phyloP scores from a whole-genome alignment of 495 filamentous ascomycete genomes.

The Penicillium arizonense region DNA sequence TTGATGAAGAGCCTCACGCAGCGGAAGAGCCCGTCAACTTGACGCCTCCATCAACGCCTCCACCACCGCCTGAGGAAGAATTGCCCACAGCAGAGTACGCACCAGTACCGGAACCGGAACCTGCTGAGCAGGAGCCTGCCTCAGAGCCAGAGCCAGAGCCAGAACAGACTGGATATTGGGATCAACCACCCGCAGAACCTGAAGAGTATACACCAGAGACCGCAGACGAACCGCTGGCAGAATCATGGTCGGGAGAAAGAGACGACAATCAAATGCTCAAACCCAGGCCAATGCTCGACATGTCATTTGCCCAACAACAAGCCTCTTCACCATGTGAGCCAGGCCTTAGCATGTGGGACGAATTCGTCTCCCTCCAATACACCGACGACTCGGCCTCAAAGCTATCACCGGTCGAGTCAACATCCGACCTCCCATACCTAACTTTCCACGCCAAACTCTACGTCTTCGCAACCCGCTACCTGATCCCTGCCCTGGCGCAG shows the following conservation, averaged over 20 bases:
- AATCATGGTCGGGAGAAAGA: constrained; percentile 7
- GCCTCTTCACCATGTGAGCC: constrained; percentile 30
- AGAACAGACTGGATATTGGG: too few species aligned
- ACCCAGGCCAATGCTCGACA: constrained; percentile 36
- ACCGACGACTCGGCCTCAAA: constrained; percentile 20
- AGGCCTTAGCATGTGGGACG: constrained; percentile 41
- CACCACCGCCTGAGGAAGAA: constrained; percentile 6
- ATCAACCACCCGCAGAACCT: neutral
- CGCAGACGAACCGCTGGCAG: constrained; percentile 3
- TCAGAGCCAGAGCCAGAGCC: neutral
- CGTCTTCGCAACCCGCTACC: constrained; percentile 45
- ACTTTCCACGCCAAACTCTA: constrained; percentile 49
- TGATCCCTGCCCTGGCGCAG: constrained; percentile 44
- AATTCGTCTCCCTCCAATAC: constrained; percentile 39
- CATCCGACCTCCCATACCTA: constrained; percentile 36
- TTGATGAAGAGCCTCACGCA: constrained; percentile 2
- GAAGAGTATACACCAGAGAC: neutral
- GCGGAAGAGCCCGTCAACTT: constrained; percentile 26
- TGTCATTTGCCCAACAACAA: constrained; percentile 39
- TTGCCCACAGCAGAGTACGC: neutral
- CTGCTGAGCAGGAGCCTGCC: neutral
- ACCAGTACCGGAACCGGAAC: neutral
- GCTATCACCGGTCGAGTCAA: constrained; percentile 10
- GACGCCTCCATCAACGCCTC: constrained; percentile 44
- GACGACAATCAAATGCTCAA: constrained; percentile 7